A percentile compares a stretch with the other conserved stretches of the same genome.
phyloP scores from a whole-genome alignment of 306 rosid species.

The Lithocarpus polystachyus region DNA sequence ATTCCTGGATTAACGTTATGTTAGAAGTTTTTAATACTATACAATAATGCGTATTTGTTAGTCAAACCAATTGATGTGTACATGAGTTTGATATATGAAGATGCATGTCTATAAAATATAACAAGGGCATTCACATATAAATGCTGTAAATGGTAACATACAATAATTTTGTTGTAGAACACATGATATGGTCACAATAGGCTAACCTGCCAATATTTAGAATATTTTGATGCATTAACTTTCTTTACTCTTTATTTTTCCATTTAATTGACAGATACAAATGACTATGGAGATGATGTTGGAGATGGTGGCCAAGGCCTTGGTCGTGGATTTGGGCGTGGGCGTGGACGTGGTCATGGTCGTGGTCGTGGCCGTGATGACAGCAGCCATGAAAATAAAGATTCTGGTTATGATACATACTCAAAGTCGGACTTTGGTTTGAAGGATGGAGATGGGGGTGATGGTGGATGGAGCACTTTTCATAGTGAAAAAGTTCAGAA shows the following conservation, averaged over 20 bases:
- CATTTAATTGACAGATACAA: slow-evolving; percentile 24
- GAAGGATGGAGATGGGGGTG: background rate
- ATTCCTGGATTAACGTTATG: too few relatives aligned
- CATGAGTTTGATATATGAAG: too few relatives aligned
- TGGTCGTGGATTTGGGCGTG: background rate
- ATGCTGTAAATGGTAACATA: too few relatives aligned
- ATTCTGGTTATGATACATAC: background rate
- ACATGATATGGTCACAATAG: too few relatives aligned
- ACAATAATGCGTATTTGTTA: too few relatives aligned
- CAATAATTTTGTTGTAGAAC: too few relatives aligned
- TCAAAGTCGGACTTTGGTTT: slow-evolving; percentile 5
- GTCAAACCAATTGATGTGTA: too few relatives aligned
- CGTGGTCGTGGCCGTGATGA: slow-evolving; percentile 7
- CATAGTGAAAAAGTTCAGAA: background rate
- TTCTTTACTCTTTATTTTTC: slow-evolving; percentile 12
- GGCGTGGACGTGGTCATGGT: background rate
- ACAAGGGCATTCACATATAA: too few relatives aligned
- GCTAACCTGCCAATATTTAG: too few relatives aligned
- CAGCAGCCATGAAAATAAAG: background rate
- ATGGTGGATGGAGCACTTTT: background rate
- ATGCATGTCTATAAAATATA: too few relatives aligned
- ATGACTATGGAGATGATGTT: slow-evolving; percentile 17
- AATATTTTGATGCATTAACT: too few relatives aligned
- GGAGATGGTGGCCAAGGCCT: background rate
- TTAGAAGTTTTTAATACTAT: too few relatives aligned